phyloP scores from a whole-genome alignment of 768 basidiomycete species.

The Agaricus sinodeliciosus region DNA sequence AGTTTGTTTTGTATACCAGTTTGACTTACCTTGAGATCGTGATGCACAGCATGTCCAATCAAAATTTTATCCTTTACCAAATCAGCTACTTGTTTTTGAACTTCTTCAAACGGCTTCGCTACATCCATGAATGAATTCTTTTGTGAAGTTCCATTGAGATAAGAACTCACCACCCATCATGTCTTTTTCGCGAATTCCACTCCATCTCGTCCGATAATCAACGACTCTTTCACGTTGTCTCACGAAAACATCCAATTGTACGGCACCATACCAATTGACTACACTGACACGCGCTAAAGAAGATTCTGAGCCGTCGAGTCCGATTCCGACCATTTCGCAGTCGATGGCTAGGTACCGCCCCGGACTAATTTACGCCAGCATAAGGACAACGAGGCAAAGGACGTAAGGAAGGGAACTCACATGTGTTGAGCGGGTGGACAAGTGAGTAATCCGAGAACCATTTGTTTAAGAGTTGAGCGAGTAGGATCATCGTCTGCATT shows the following conservation, averaged over 20 bases:
- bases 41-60: conserved; percentile 86
- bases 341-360: conserved; percentile 82
- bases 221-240: conserved; percentile 81
- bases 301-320: conserved; percentile 73
- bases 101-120: conserved; percentile 75
- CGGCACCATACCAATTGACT: conserved; percentile 82
- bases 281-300: conserved; percentile 84
- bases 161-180: conserved; percentile 52
- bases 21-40: conserved; percentile 73
- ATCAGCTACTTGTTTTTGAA: conserved; percentile 74
- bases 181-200: conserved; percentile 74
- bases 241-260: conserved; percentile 82
- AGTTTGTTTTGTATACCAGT: not conserved
- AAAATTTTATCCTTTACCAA: conserved; percentile 73
- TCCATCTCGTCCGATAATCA: conserved; percentile 89
- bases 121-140: not conserved
- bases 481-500: not conserved
- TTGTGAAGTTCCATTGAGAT: not conserved
- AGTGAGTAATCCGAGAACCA: conserved; percentile 44
- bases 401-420: conserved; percentile 27
- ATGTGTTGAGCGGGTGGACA: conserved; percentile 32
- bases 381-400: not conserved
- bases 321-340: conserved; percentile 98
- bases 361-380: conserved; percentile 30
- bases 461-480: conserved; percentile 31